Conservation (phyloP, 148 eudicot genomes). For the Gaultheria prostrata region DNA sequence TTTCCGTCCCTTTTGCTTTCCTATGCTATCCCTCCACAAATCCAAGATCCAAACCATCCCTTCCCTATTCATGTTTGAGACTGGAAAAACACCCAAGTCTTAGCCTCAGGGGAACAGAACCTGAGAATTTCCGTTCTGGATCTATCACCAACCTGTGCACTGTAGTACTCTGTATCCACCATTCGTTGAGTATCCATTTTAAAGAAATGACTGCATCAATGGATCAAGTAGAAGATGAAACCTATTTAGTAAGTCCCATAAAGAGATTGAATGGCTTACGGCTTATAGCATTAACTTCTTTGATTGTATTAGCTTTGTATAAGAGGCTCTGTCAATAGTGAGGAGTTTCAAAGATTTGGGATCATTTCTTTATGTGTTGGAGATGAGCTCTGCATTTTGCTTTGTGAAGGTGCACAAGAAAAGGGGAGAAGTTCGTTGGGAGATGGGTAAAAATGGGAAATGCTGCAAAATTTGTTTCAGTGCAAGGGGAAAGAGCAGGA, state of each 20-base stretch:
- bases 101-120: background rate
- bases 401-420: background rate
- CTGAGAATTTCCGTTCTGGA: background rate
- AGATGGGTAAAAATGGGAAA: background rate
- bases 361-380: background rate
- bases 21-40: background rate
- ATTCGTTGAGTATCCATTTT: background rate
- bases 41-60: background rate
- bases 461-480: background rate
- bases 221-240: background rate
- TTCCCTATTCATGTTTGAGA: background rate
- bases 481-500: background rate
- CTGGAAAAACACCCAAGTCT: background rate
- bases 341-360: background rate
- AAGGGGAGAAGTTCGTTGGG: background rate
- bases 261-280: background rate
- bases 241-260: background rate
- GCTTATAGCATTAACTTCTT: background rate
- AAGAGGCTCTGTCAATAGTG: background rate
- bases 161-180: background rate
- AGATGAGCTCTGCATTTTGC: background rate
- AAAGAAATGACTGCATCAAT: background rate
- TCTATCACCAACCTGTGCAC: background rate
- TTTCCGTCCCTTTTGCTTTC: background rate
- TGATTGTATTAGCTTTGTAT: background rate